Percentiles rank a stretch among this genome's conserved stretches.
Conservation (phyloP, 164 flowering plant genomes). For the Stephania yunnanensis region DNA sequence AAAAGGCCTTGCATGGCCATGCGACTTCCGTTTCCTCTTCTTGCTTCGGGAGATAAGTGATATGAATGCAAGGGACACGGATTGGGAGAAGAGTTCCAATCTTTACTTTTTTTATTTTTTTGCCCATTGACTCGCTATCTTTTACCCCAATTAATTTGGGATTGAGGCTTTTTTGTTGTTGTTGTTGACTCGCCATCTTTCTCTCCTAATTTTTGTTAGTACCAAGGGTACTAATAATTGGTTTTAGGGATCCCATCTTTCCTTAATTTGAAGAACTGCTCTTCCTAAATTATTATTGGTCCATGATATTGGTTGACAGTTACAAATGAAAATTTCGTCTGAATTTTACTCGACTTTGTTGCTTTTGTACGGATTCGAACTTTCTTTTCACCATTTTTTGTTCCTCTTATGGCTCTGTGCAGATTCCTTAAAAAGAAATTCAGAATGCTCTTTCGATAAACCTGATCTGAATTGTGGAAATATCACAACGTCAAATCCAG, state of each 20-base stretch:
- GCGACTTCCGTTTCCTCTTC: background rate
- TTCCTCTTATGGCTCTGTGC: conserved; percentile 5
- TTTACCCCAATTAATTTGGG: no score
- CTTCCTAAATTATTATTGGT: background rate
- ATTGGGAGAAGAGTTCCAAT: no score
- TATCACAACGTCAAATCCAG: conserved; percentile 31
- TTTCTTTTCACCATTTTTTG: background rate
- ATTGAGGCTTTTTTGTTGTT: no score
- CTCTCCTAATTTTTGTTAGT: no score
- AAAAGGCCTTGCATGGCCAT: background rate
- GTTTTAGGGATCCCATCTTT: background rate
- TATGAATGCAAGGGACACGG: background rate
- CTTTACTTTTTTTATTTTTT: no score
- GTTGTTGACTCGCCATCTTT: no score
- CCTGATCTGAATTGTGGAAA: conserved; percentile 29
- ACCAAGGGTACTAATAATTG: background rate
- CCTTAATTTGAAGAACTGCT: background rate
- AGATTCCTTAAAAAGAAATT: conserved; percentile 26
- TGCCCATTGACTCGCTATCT: no score
- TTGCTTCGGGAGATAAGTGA: background rate
- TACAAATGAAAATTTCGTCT: background rate
- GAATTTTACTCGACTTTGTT: background rate
- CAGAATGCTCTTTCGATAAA: conserved; percentile 11
- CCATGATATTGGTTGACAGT: background rate
- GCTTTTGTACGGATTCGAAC: background rate